Base-by-base conservation (phyloP, 2,329 filamentous ascomycete species). In the Calonectria fujianensis region DNA sequence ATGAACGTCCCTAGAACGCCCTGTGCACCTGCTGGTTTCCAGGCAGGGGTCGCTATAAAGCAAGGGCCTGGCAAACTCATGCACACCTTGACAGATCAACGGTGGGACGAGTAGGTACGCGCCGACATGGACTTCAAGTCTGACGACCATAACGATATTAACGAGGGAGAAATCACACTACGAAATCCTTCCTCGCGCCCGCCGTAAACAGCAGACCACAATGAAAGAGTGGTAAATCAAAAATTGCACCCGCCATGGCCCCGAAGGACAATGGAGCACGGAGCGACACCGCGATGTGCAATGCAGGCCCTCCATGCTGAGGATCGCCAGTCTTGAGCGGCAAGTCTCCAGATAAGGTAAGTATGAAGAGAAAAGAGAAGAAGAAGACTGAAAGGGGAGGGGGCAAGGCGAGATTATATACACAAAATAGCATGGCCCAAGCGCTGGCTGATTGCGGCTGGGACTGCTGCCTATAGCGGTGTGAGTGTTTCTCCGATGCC, bases 191-290 rank as follows among this genome's bases (percentile, higher is more conserved):
- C 57, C 10, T 63, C 57, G 27, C 27, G 18, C 37, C 57, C 57
- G 14, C 57, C 57, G 57, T 63, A n/a, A 63, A 63, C 57, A 63
- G 57, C 37, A 63, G 37, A 5, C 5, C 84, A 86, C 75, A 86
- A 88, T 85, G 87, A 89, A 89, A 89, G 59, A 73, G 66, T 75
- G 51, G 69, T 75, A 86, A 81, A 89, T 86, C 87, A 89, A 89
- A 90, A 89, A 89, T 89, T 89, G 54, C 87, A 85, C 86, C 85
- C 83, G 84, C 86, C 84, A 89, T 87, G 88, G 87, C 86, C 87
- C 87, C 88, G 86, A 89, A 89, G 86, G 87, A 87, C 87, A 89
- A 88, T 89, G 84, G 84, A 89, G 85, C 78, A 80, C 81, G 82
- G 85, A 85, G 82, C 83, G 84, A 88, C 87, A 84, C 88, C 88